phyloP scores from a whole-genome alignment of 2,329 filamentous ascomycete species.

The Exophiala alcalophila region DNA sequence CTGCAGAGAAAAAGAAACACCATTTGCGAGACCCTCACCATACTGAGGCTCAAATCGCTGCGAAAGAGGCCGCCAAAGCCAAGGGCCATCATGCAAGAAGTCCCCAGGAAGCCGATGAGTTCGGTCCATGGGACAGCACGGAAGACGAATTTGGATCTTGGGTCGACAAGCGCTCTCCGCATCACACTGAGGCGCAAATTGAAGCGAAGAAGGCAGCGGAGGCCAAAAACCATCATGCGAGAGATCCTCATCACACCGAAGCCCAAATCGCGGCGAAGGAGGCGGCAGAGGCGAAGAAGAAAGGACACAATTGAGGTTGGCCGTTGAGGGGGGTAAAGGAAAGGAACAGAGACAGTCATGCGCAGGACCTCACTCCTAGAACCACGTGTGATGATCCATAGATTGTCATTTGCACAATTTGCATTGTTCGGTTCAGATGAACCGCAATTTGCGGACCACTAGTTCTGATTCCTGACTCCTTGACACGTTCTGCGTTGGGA shows the following conservation, averaged over 20 bases:
- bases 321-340: too few relatives aligned
- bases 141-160: constrained; percentile 13
- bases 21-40: constrained; percentile 8
- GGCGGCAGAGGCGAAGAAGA: constrained; percentile 6
- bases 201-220: constrained; percentile 10
- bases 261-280: constrained; percentile 19
- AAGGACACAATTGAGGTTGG: constrained; percentile 1
- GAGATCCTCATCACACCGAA: constrained; percentile 15
- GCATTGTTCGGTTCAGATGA: too few relatives aligned
- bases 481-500: too few relatives aligned
- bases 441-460: too few relatives aligned
- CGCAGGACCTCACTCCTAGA: too few relatives aligned
- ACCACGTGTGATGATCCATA: too few relatives aligned
- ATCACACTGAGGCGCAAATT: constrained; percentile 15
- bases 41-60: constrained; percentile 13
- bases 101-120: constrained; percentile 3
- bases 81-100: constrained; percentile 1
- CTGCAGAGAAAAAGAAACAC: constrained; percentile 1
- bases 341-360: too few relatives aligned
- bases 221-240: constrained; percentile 2
- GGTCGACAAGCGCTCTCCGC: constrained; percentile 9
- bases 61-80: constrained; percentile 6
- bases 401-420: too few relatives aligned
- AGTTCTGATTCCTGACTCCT: too few relatives aligned
- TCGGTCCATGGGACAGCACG: constrained; percentile 10